Evolutionary conservation across 2,329 filamentous ascomycete genomes (phyloP).

Genomic region (Epichloe uncinata): DNA sequence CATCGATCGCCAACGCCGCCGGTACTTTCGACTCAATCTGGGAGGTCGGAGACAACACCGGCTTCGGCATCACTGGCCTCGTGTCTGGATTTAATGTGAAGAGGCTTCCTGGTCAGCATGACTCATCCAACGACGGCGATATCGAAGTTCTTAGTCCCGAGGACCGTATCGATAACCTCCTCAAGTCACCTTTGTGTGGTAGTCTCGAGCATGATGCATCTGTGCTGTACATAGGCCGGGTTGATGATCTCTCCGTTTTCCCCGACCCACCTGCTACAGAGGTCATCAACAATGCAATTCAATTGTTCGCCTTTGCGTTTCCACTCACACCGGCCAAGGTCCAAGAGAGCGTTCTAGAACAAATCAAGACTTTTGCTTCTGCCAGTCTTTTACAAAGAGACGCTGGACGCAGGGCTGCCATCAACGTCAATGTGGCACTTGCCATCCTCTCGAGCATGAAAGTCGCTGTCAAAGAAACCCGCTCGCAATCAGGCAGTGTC

Average conservation of each 20-base stretch:
- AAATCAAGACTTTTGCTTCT: conserved; percentile 80
- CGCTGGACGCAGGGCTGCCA: conserved; percentile 75
- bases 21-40: conserved; percentile 87
- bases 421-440: conserved; percentile 78
- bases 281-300: conserved; percentile 87
- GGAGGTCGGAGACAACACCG: conserved; percentile 89
- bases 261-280: conserved; percentile 82
- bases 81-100: conserved; percentile 64
- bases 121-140: conserved; percentile 28
- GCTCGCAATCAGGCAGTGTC: conserved; percentile 58
- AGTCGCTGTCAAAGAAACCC: conserved; percentile 70
- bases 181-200: conserved; percentile 62
- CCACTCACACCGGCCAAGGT: conserved; percentile 82
- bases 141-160: conserved; percentile 47
- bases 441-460: conserved; percentile 71
- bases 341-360: conserved; percentile 90
- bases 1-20: conserved; percentile 80
- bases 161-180: conserved; percentile 45
- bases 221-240: conserved; percentile 51
- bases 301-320: conserved; percentile 82
- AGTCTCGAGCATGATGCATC: conserved; percentile 85
- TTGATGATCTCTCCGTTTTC: conserved; percentile 28
- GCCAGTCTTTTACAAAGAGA: conserved; percentile 71
- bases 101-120: conserved; percentile 56
- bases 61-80: conserved; percentile 83